phyloP scores from a whole-genome alignment of 75 land plant species.

The Pseudotsuga menziesii region DNA sequence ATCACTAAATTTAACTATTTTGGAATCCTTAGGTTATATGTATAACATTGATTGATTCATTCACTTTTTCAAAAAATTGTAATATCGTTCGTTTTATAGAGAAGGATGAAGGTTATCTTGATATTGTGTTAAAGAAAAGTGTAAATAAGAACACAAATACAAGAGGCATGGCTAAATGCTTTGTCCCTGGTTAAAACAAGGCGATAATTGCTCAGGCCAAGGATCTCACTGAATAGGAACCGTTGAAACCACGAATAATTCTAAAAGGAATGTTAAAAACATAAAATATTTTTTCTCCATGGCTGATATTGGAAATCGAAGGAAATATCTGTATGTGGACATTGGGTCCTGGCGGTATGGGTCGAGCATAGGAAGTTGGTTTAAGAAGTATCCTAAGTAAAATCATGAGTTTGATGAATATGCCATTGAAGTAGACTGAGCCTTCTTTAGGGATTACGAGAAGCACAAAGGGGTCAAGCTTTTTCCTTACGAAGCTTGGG shows the following conservation, averaged over 20 bases:
- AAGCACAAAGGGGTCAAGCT: no score
- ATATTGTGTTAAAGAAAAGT: slow-evolving; percentile 28
- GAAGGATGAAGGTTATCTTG: slow-evolving; percentile 19
- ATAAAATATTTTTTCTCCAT: slow-evolving; percentile 41
- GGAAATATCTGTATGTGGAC: slow-evolving; percentile 53
- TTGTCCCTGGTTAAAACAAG: slow-evolving; percentile 13
- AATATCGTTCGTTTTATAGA: slow-evolving; percentile 34
- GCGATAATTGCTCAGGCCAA: slow-evolving; percentile 33
- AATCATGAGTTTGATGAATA: no score
- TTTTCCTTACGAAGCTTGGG: no score
- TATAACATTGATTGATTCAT: slow-evolving; percentile 36
- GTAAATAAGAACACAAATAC: slow-evolving; percentile 16
- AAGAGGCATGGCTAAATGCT: slow-evolving; percentile 67
- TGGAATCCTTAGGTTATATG: slow-evolving; percentile 38
- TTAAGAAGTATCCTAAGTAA: no score
- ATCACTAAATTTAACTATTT: no score
- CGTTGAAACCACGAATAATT: slow-evolving; percentile 6
- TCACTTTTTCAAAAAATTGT: slow-evolving; percentile 20
- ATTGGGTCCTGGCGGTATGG: slow-evolving; percentile 32
- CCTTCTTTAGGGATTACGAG: no score
- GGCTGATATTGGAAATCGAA: slow-evolving; percentile 34
- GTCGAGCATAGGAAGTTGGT: slow-evolving; percentile 52
- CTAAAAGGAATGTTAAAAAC: slow-evolving; percentile 4
- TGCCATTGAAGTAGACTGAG: no score
- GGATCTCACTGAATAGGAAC: slow-evolving; percentile 50